Base-by-base conservation (phyloP, 2,329 filamentous ascomycete species). In the Coniochaeta sp. region DNA sequence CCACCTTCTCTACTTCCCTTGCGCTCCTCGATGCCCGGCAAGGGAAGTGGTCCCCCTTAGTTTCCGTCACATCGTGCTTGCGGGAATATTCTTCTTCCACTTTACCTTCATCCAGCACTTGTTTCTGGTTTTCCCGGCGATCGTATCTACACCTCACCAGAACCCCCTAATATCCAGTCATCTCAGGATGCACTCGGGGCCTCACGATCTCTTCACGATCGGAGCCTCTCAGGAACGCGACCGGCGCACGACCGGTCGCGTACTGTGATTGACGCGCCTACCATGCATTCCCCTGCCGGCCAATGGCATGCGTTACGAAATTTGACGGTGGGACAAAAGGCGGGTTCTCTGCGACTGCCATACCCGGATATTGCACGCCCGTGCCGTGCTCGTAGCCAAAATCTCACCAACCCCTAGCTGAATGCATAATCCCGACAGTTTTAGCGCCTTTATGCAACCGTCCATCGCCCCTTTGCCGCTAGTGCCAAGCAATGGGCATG, bases 401-500 rank as follows among this genome's bases (percentile, higher is more conserved):
- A 12, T 30, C 16, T 12, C 24, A 28, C 24, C 22, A 2, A 8
- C 24, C 14, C 47, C 47, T 52, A 52, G 47, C 47, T 52, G 47
- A 30, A 52, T 30, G 47, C 47, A 52, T 52, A 52, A 52, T 52
- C 47, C 47, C 47, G 47, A 52, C 47, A 30, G 47, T 52, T 52
- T 52, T 52, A 52, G 47, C 47, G 47, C 47, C n/a, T 52, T 30
- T 7, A 52, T 52, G 22, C 47, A 22, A 26, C 26, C 24, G 22
- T 30, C 26, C 47, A 5, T 47, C 42, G 7, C 12, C 42, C 42
- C 24, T 30, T 28, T 40, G 38, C 38, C 38, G 38, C 38, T 40
- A 5, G 16, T 17, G n/a, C 38, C 9, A 16, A 40, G 38, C 38
- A 40, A 40, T 17, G 38, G 38, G 9, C 38, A 40, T 40, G 38